Base-by-base conservation (phyloP, 2,329 filamentous ascomycete genomes). In the Volutella citrinella region DNA sequence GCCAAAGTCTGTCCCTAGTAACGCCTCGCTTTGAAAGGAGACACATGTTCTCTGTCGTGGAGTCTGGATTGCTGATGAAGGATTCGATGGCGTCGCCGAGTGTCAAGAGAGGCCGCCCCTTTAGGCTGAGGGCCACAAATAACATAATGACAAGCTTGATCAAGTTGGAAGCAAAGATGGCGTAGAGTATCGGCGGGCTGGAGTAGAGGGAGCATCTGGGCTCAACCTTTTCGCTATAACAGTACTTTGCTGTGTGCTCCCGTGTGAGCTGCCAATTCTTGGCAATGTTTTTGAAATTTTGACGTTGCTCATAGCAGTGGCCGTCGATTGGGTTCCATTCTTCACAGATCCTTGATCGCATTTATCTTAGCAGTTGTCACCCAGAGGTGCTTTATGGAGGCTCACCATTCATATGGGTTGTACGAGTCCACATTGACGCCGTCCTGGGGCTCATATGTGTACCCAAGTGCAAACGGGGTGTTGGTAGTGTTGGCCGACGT, bases 281-380 rank as follows among this genome's bases (percentile, higher is more conserved):
- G n/a, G n/a, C n/a, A n/a, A n/a, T n/a, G n/a, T n/a, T n/a, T n/a
- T n/a, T n/a, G n/a, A n/a, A n/a, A n/a, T n/a, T n/a, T n/a, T n/a
- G n/a, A n/a, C n/a, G n/a, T n/a, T n/a, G n/a, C n/a, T n/a, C n/a
- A n/a, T n/a, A n/a, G n/a, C n/a, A n/a, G n/a, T 30, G 15, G 25
- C 16, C 10, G 30, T 20, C 18, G 33, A 17, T 29, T 29, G 38
- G 19, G 24, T 26, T 9, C 43, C 37, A 28, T 32, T 16, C 10
- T 12, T 19, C 11, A 10, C 16, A 4, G 17, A n/a, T n/a, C n/a
- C 15, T 16, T 7, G 2, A 5, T 18, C 10, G 7, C 16, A 32
- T 7, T 18, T 15, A 5, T 19, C 1, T 7, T 12, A 3, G n/a
- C 22, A 32, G 9, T 26, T 26, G 22, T 24, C 19, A 10, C 16